These are phyloP conservation scores for Kodamaea arcana DNA, from an alignment of 1,139 yeast genomes.

Conservation along the genomic window DNA sequence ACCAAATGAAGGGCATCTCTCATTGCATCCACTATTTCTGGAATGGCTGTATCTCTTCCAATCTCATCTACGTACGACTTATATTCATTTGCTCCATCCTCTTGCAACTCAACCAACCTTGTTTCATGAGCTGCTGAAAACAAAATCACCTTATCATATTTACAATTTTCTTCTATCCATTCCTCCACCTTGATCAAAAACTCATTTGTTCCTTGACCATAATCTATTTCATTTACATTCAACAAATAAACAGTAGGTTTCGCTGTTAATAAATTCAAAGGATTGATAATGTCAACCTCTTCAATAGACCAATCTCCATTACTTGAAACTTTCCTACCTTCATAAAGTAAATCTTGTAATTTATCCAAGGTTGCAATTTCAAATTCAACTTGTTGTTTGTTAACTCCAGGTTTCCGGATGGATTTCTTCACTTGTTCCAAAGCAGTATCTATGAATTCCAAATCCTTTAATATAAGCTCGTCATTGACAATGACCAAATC, in stretches of 20 bases:
- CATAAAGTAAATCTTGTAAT: constrained; percentile 50
- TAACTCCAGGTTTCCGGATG: constrained; percentile 36
- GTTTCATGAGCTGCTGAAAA: constrained; percentile 62
- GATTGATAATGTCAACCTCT: constrained; percentile 55
- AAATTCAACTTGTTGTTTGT: constrained; percentile 26
- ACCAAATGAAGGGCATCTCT: constrained; percentile 65
- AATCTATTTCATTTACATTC: constrained; percentile 60
- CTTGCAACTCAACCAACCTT: constrained; percentile 14
- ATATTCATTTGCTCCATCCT: constrained; percentile 15
- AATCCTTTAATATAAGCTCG: constrained; percentile 67
- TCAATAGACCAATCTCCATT: constrained; percentile 44
- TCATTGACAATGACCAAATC: constrained; percentile 68
- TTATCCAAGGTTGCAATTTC: constrained; percentile 47
- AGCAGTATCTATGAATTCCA: constrained; percentile 59
- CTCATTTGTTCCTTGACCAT: constrained; percentile 39
- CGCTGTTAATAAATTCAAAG: constrained; percentile 61
- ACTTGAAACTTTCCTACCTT: constrained; percentile 51
- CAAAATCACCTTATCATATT: constrained; percentile 50
- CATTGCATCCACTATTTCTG: constrained; percentile 55
- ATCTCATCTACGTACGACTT: constrained; percentile 11
- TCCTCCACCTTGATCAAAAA: constrained; percentile 37
- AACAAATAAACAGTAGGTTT: constrained; percentile 64
- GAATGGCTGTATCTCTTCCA: constrained; percentile 34
- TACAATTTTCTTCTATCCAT: constrained; percentile 56
- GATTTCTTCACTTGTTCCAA: constrained; percentile 44